A percentile compares a stretch with the other conserved stretches of the same genome.
phyloP scores from a whole-genome alignment of 148 eudicot genomes.

The Silene conica region DNA sequence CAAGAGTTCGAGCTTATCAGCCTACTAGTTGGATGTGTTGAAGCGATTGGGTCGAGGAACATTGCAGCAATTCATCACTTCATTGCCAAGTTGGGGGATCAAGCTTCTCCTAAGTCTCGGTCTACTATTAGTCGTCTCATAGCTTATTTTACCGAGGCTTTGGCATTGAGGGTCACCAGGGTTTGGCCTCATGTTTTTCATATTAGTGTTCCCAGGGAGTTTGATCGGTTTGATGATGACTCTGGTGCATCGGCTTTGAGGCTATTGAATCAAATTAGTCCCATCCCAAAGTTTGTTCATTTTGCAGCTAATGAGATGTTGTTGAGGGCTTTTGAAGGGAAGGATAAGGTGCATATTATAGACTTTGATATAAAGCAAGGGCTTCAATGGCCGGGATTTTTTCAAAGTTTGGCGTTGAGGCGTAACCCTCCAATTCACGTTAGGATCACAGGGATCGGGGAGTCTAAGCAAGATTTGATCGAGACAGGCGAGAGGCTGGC shows the following conservation, averaged over 20 bases:
- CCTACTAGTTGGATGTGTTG: slow-evolving; percentile 58
- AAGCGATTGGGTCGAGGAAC: slow-evolving; percentile 59
- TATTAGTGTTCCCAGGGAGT: slow-evolving; percentile 55
- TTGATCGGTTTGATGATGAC: slow-evolving; percentile 63
- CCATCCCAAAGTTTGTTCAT: slow-evolving; percentile 78
- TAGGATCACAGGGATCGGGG: slow-evolving; percentile 86
- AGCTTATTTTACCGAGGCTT: slow-evolving; percentile 83
- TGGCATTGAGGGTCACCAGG: slow-evolving; percentile 66
- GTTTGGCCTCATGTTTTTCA: slow-evolving; percentile 80
- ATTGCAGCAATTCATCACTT: slow-evolving; percentile 50
- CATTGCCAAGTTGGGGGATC: slow-evolving; percentile 65
- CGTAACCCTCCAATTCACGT: slow-evolving; percentile 75
- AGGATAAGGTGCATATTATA: slow-evolving; percentile 72
- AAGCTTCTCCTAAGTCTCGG: slow-evolving; percentile 69
- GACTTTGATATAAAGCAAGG: slow-evolving; percentile 97
- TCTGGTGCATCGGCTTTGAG: slow-evolving; percentile 50
- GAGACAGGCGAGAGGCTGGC: slow-evolving; percentile 82
- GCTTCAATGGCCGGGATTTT: slow-evolving; percentile 86
- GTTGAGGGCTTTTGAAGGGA: slow-evolving; percentile 80
- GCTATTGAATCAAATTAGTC: slow-evolving; percentile 79
- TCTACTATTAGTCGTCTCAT: slow-evolving; percentile 64
- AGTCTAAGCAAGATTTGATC: slow-evolving; percentile 73
- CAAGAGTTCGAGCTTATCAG: slow-evolving; percentile 74
- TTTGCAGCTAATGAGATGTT: slow-evolving; percentile 91
- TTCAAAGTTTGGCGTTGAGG: slow-evolving; percentile 70